A percentile compares a stretch with the other conserved stretches of the same genome.
Evolutionary conservation across 331 rosid species (phyloP).

Genomic region (Spiraea crenata): DNA sequence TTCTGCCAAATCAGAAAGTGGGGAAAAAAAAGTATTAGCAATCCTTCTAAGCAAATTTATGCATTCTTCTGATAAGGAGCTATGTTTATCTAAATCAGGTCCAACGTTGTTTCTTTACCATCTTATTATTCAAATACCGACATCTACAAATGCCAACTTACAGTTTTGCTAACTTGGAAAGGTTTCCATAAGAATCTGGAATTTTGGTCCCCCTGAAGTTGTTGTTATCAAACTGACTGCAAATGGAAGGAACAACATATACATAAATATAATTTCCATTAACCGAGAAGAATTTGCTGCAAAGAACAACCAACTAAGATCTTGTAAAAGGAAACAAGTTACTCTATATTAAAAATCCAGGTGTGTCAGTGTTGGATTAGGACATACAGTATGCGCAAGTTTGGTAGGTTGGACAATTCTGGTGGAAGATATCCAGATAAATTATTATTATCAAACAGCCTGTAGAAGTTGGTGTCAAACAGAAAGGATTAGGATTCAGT

Average conservation of each 20-base stretch:
- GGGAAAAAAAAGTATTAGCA: not conserved
- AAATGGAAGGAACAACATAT: constrained; percentile 18
- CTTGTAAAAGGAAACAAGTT: constrained; percentile 11
- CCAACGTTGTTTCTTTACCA: too few relatives aligned
- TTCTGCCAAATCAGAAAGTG: constrained; percentile 50
- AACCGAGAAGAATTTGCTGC: constrained; percentile 8
- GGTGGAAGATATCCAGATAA: constrained; percentile 72
- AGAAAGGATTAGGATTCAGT: constrained; percentile 13
- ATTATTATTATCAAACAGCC: constrained; percentile 83
- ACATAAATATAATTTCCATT: not conserved
- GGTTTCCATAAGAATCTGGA: constrained; percentile 59
- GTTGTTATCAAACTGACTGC: constrained; percentile 84
- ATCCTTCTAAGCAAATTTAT: not conserved
- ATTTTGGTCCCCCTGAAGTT: constrained; percentile 57
- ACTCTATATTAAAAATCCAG: constrained; percentile 20
- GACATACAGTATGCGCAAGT: constrained; percentile 58
- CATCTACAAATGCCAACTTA: constrained; percentile 43
- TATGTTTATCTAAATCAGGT: too few relatives aligned
- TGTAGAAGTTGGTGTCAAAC: constrained; percentile 34
- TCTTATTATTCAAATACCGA: too few relatives aligned
- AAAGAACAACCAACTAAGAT: too few relatives aligned
- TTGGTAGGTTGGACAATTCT: constrained; percentile 44
- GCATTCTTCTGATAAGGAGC: too few relatives aligned
- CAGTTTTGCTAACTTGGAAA: constrained; percentile 55
- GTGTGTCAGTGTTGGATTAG: constrained; percentile 15